Evolutionary conservation across 192 early-diverging fungal species (phyloP).

Genomic region (Linnemannia zychae): DNA sequence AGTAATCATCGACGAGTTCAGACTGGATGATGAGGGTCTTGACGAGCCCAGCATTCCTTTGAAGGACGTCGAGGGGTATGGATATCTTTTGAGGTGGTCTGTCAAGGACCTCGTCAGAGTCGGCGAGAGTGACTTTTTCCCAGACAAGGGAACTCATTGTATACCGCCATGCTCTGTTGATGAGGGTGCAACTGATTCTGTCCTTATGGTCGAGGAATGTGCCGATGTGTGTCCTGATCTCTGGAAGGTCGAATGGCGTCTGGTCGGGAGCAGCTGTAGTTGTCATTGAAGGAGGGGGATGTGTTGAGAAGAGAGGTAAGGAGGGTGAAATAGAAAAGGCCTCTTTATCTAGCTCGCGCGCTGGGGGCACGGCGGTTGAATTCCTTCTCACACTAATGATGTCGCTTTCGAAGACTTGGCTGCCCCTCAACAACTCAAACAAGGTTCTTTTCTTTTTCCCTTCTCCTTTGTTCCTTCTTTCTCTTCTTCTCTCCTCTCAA

Average conservation of each 20-base stretch:
- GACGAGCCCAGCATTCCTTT: not conserved
- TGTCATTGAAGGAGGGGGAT: not conserved
- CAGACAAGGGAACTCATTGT: not conserved
- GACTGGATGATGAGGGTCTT: not conserved
- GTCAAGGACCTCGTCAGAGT: not conserved
- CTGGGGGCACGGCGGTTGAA: not conserved
- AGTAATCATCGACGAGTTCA: not conserved
- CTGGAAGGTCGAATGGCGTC: not conserved
- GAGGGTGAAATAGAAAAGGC: not conserved
- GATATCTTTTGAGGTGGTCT: not conserved
- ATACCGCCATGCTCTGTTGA: not conserved
- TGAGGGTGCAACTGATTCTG: not conserved
- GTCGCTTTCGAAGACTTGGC: not conserved
- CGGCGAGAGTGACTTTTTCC: not conserved
- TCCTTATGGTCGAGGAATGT: not conserved
- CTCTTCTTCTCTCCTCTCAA: not conserved
- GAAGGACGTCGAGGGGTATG: not conserved
- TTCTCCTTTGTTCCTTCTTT: not conserved
- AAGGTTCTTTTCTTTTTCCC: not conserved
- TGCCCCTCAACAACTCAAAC: slow-evolving; percentile 3
- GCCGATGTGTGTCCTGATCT: not conserved
- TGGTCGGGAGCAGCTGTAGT: not conserved
- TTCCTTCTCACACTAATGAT: too few species aligned
- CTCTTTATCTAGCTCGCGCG: too few species aligned
- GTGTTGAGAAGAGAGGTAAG: not conserved